These are phyloP conservation scores for Cladosporium colombiae DNA, from an alignment of 2,329 filamentous ascomycete genomes.

Conservation along the genomic window DNA sequence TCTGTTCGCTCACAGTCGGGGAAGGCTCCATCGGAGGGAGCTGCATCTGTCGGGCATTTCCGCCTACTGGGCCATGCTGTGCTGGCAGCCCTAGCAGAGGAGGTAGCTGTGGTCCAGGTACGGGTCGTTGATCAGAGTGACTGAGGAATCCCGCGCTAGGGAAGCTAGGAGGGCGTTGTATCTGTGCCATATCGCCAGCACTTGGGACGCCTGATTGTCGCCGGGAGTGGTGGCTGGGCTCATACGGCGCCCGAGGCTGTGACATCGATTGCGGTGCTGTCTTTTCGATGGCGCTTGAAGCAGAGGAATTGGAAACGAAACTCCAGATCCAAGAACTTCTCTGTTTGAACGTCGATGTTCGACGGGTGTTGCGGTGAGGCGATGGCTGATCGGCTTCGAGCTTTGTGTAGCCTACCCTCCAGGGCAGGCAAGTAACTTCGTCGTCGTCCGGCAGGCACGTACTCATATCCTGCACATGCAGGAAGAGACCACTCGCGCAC, in stretches of 20 bases:
- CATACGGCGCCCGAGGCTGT: slow-evolving; percentile 21
- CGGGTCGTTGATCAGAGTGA: slow-evolving; percentile 41
- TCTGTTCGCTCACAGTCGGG: slow-evolving; percentile 28
- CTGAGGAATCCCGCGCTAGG: slow-evolving; percentile 43
- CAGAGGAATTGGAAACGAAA: background rate
- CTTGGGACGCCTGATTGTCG: slow-evolving; percentile 14
- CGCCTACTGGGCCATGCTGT: slow-evolving; percentile 15
- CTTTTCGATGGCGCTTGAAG: background rate
- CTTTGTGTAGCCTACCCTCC: slow-evolving; percentile 14
- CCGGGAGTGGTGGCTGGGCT: slow-evolving; percentile 14
- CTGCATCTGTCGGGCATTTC: slow-evolving; percentile 27
- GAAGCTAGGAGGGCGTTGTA: slow-evolving; percentile 45
- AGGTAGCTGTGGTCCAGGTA: slow-evolving; percentile 42
- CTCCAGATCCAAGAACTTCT: background rate
- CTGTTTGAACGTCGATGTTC: background rate
- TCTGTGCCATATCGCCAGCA: slow-evolving; percentile 47
- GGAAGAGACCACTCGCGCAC: slow-evolving; percentile 6
- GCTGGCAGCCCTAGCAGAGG: slow-evolving; percentile 33
- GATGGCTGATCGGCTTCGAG: slow-evolving; percentile 1
- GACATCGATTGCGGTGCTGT: slow-evolving; percentile 28
- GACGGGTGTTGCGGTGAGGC: slow-evolving; percentile 12
- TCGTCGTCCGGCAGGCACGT: slow-evolving; percentile 13
- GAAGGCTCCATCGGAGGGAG: slow-evolving; percentile 43
- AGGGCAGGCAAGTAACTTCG: slow-evolving; percentile 12
- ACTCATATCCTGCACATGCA: slow-evolving; percentile 17